These are phyloP conservation scores for Mycena amicta DNA, from an alignment of 768 basidiomycete species.

Conservation along the genomic window DNA sequence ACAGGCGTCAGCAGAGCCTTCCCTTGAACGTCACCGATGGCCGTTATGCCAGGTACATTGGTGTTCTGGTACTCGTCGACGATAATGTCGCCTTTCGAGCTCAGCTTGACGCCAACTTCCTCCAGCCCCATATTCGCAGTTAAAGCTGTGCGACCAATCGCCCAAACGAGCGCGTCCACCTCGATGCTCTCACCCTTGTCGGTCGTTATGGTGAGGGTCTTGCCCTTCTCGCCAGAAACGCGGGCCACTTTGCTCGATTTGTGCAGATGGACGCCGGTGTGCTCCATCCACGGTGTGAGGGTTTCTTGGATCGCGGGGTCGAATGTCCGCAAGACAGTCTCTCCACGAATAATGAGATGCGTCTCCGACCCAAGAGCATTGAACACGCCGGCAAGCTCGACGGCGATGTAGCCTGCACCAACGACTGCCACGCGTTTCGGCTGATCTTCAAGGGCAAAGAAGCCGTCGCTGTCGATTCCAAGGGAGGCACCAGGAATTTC, in stretches of 20 bases:
- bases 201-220: conserved; percentile 74
- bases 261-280: conserved; percentile 91
- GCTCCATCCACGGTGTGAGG: conserved; percentile 88
- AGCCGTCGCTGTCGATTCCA: conserved; percentile 93
- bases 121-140: conserved; percentile 81
- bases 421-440: conserved; percentile 93
- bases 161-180: conserved; percentile 90
- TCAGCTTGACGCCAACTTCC: conserved; percentile 71
- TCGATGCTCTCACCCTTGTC: conserved; percentile 77
- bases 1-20: conserved; percentile 95
- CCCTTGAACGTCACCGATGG: conserved; percentile 92
- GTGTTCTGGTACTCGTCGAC: conserved; percentile 94
- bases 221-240: conserved; percentile 75
- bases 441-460: conserved; percentile 89
- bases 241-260: conserved; percentile 72
- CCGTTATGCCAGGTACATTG: conserved; percentile 65
- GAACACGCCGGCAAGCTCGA: conserved; percentile 94
- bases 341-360: conserved; percentile 87
- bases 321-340: conserved; percentile 90
- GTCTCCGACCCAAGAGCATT: conserved; percentile 90
- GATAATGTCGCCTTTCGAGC: conserved; percentile 79
- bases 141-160: conserved; percentile 85
- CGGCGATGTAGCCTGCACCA: conserved; percentile 97
- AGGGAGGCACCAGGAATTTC: conserved; percentile 87
- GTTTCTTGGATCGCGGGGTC: conserved; percentile 85